Evolutionary conservation across 345 rosid species (phyloP), one percentile per base, ranked within the genome.

Genomic region (Turnera subulata): DNA sequence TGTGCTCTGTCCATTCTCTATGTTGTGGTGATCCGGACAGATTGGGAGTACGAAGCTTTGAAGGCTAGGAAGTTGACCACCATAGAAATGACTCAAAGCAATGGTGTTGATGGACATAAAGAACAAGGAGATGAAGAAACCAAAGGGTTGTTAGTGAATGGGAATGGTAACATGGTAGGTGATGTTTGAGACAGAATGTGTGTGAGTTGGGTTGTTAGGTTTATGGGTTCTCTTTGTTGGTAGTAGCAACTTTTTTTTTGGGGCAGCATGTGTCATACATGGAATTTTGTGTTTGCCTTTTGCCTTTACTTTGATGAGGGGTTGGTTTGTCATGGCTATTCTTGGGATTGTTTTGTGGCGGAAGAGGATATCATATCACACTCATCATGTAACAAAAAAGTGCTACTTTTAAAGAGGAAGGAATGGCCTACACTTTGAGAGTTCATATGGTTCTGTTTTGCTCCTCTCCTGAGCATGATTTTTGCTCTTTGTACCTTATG

Each of bases 31-130:
- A 72, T 58, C 0, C 59, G 76, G 32, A 89, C 96, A 0, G 93
- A 92, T 46, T 92, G 99, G 99, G 97, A 89, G 58, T 82, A 70
- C 0, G 99, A 92, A 74, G 95, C 91, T 7, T 42, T 71, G 49
- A 83, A 70, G 68, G 93, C 97, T 0, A 85, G 52, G 82, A 78
- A 80, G 54, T 68, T 83, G 8, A 75, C 85, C 0, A 62, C 71
- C 65, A 50, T 82, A 62, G 85, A 72, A 46, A 65, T 80, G 78
- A 60, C 70, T 58, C 44, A 66, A 29, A 22, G 64, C 26, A 50
- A 51, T n/a, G 56, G 10, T 7, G 54, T 2, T 20, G 25, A 10
- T 26, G 67, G 50, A 22, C 18, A 20, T 13, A 26, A 56, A 2
- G 46, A 60, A 15, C 46, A 17, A 32, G 51, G 42, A 11, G 46